phyloP scores from a whole-genome alignment of 768 basidiomycete species.

The Lyophyllum atratum region DNA sequence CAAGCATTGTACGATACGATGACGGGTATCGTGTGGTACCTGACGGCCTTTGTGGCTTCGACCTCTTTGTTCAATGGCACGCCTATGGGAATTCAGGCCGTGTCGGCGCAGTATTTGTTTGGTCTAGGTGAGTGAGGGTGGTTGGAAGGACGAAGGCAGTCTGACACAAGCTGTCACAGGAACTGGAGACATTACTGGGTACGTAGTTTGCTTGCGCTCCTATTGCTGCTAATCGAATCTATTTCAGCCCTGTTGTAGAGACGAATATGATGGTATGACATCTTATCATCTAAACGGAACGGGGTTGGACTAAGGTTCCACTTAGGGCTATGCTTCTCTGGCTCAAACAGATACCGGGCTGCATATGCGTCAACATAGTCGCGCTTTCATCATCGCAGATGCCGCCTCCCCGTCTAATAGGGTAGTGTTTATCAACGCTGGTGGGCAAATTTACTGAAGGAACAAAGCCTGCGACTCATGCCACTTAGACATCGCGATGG shows the following conservation, averaged over 20 bases:
- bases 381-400: slow-evolving; percentile 77
- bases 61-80: slow-evolving; percentile 30
- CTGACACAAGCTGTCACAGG: slow-evolving; percentile 37
- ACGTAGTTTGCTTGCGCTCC: slow-evolving; percentile 13
- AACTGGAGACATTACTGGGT: slow-evolving; percentile 78
- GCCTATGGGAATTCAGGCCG: slow-evolving; percentile 29
- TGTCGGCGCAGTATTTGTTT: slow-evolving; percentile 50
- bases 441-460: slow-evolving; percentile 30
- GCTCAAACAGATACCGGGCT: slow-evolving; percentile 72
- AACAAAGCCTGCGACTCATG: background rate
- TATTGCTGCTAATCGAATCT: slow-evolving; percentile 11
- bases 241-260: slow-evolving; percentile 67
- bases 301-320: background rate
- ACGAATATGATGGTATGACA: slow-evolving; percentile 76
- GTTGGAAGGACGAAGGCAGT: background rate
- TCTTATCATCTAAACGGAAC: background rate
- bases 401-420: slow-evolving; percentile 54
- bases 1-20: slow-evolving; percentile 38
- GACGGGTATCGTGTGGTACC: slow-evolving; percentile 40
- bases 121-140: slow-evolving; percentile 52
- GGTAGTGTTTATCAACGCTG: slow-evolving; percentile 77
- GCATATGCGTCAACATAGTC: slow-evolving; percentile 78
- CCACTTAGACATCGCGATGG: slow-evolving; percentile 70
- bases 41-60: slow-evolving; percentile 44
- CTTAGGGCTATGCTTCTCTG: slow-evolving; percentile 66